A percentile compares a stretch with the other conserved stretches of the same genome.
phyloP scores from a whole-genome alignment of 306 rosid species.

The Ceratonia siliqua region DNA sequence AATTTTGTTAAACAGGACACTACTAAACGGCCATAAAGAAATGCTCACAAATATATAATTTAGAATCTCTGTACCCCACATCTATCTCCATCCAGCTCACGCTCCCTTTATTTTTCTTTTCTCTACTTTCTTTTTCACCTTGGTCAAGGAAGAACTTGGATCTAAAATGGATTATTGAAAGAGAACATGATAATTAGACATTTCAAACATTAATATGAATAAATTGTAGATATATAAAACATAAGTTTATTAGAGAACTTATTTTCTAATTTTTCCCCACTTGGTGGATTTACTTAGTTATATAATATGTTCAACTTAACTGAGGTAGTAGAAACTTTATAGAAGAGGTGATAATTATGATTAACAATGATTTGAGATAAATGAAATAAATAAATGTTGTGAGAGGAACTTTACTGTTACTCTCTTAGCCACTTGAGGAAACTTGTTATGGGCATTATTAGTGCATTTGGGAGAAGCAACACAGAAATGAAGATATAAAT shows the following conservation, averaged over 20 bases:
- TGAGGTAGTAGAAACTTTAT: no score
- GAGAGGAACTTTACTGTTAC: no score
- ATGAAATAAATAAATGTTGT: no score
- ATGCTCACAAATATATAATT: not conserved
- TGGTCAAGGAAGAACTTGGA: no score
- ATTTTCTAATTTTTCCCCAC: slow-evolving; percentile 31
- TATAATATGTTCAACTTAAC: slow-evolving; percentile 25
- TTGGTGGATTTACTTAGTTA: slow-evolving; percentile 38
- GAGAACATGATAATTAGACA: slow-evolving; percentile 14
- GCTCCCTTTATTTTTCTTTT: not conserved
- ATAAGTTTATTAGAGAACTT: slow-evolving; percentile 11
- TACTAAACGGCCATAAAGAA: not conserved
- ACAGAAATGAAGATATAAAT: no score
- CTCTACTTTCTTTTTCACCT: no score
- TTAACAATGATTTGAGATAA: no score
- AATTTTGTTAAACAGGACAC: not conserved
- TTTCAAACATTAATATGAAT: not conserved
- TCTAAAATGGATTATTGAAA: no score
- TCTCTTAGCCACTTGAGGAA: no score
- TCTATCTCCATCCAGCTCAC: not conserved
- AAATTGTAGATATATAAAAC: not conserved
- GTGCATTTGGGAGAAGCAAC: no score
- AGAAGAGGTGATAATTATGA: no score
- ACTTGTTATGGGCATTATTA: no score
- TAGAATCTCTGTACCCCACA: not conserved